These are phyloP conservation scores for Sporothrix sp. DNA, from an alignment of 2,329 filamentous ascomycete species.

Conservation along the genomic window DNA sequence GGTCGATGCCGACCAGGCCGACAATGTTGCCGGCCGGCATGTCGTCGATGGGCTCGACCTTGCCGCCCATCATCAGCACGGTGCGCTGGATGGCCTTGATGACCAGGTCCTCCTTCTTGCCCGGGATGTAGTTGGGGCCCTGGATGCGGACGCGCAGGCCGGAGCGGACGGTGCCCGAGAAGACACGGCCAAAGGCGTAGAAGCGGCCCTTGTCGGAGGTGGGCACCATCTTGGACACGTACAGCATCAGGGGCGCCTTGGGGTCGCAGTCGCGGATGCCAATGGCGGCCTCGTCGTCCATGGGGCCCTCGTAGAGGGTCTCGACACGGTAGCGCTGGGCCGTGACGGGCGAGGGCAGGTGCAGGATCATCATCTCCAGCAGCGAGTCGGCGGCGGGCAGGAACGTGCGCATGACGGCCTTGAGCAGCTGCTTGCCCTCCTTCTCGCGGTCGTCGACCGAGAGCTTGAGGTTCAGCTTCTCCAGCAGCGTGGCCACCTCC, in stretches of 20 bases:
- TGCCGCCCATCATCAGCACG: slow-evolving; percentile 99
- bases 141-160: slow-evolving; percentile 99
- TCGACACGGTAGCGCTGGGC: slow-evolving; percentile 97
- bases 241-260: slow-evolving; percentile 98
- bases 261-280: slow-evolving; percentile 98
- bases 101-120: slow-evolving; percentile 98
- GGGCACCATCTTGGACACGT: slow-evolving; percentile 99
- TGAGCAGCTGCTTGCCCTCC: slow-evolving; percentile 91
- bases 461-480: slow-evolving; percentile 96
- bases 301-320: slow-evolving; percentile 96
- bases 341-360: slow-evolving; percentile 90
- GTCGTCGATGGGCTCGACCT: slow-evolving; percentile 95
- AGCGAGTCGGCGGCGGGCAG: slow-evolving; percentile 95
- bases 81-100: slow-evolving; percentile 99
- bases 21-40: slow-evolving; percentile 99
- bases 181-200: slow-evolving; percentile 99
- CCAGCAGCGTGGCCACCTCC: slow-evolving; percentile 69
- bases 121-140: slow-evolving; percentile 95
- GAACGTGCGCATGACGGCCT: slow-evolving; percentile 98
- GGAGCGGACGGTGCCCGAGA: slow-evolving; percentile 93
- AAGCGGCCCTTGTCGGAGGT: slow-evolving; percentile 99
- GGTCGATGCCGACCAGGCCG: slow-evolving; percentile 97
- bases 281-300: slow-evolving; percentile 84
- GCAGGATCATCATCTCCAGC: slow-evolving; percentile 99
- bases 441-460: slow-evolving; percentile 75